Evolutionary conservation across 345 rosid species (phyloP).

Genomic region (Raphanus raphanistrum): DNA sequence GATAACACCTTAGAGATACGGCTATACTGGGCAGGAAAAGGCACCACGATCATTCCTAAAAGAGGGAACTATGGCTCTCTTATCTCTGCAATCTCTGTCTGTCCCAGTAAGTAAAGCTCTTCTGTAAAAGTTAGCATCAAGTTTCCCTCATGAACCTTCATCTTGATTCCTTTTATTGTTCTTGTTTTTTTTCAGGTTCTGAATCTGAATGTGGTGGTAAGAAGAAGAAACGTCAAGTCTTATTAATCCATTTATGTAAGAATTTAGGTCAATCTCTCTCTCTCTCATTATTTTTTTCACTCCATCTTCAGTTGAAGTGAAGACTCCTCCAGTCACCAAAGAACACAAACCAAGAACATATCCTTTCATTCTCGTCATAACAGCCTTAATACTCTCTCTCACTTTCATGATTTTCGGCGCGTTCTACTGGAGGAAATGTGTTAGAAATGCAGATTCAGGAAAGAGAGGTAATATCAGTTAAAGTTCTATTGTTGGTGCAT

Average conservation of each 20-base stretch:
- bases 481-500: not conserved
- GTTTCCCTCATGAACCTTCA: not conserved
- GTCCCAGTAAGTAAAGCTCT: conserved; percentile 36
- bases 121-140: not conserved
- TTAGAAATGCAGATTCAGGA: not conserved
- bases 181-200: conserved; percentile 27
- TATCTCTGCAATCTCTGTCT: conserved; percentile 62
- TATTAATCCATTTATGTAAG: not conserved
- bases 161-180: conserved; percentile 3
- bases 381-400: conserved; percentile 33
- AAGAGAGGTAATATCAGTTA: conserved; percentile 8
- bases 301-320: conserved; percentile 12
- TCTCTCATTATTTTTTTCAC: not conserved
- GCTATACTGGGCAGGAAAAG: conserved; percentile 71
- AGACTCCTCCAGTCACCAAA: conserved; percentile 7
- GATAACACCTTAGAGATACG: conserved; percentile 52
- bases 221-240: not conserved
- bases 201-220: conserved; percentile 41
- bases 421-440: conserved; percentile 41
- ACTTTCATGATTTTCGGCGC: conserved; percentile 32
- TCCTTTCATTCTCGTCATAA: conserved; percentile 36
- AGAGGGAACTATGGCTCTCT: conserved; percentile 65
- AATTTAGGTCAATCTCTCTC: not conserved
- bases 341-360: conserved; percentile 6
- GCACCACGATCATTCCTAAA: conserved; percentile 51